Conservation (phyloP, 352 stramenopile species). For the Phytophthora rubi region DNA sequence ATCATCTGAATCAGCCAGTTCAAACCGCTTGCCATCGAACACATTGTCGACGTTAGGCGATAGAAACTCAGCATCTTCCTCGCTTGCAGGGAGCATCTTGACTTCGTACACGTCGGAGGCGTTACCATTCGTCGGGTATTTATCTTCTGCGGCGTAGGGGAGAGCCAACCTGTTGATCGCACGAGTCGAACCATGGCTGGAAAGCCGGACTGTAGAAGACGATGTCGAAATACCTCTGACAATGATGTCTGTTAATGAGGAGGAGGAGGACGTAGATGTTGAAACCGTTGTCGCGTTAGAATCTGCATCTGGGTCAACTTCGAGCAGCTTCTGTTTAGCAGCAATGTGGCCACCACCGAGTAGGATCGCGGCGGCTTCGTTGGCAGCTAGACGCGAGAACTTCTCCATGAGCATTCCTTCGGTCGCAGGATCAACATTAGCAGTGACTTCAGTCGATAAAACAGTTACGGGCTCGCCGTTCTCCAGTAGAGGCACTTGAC, state of each 20-base stretch:
- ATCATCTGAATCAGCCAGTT: conserved; percentile 44
- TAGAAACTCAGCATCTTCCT: conserved; percentile 29
- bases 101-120: conserved; percentile 36
- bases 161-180: conserved; percentile 27
- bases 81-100: conserved; percentile 30
- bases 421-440: conserved; percentile 47
- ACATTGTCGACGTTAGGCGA: conserved; percentile 25
- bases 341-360: conserved; percentile 33
- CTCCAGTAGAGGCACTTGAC: conserved; percentile 47
- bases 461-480: conserved; percentile 47
- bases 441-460: conserved; percentile 39
- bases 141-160: conserved; percentile 30
- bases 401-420: conserved; percentile 70
- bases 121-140: conserved; percentile 33
- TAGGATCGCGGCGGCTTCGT: conserved; percentile 53
- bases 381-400: conserved; percentile 65
- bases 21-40: conserved; percentile 32
- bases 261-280: conserved; percentile 18
- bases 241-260: conserved; percentile 34
- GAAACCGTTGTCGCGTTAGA: conserved; percentile 33
- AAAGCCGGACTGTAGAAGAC: conserved; percentile 31
- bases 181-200: conserved; percentile 13
- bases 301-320: conserved; percentile 47
- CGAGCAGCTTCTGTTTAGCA: conserved; percentile 42
- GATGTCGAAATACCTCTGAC: conserved; percentile 30